These are phyloP conservation scores for Coemansia asiatica DNA, from an alignment of 192 early-diverging fungal species.

Conservation along the genomic window DNA sequence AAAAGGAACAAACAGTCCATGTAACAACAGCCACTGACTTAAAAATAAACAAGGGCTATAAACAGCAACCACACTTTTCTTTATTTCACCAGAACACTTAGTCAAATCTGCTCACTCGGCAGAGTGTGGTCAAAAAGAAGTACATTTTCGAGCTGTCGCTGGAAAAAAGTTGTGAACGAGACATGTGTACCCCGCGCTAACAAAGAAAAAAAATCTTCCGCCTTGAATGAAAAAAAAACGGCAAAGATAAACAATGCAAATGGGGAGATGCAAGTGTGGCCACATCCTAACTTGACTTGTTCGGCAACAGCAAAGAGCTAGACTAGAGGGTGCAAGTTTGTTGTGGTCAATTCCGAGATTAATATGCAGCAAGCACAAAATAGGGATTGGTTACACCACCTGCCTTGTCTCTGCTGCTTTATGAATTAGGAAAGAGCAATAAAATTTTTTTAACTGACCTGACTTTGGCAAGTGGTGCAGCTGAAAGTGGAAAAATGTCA, in stretches of 20 bases:
- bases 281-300: too few species aligned
- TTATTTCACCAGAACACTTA: neutral
- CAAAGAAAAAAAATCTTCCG: neutral
- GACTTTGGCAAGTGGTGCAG: too few species aligned
- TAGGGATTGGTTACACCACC: neutral
- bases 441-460: neutral
- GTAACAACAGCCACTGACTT: too few species aligned
- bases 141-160: too few species aligned
- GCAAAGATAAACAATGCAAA: neutral
- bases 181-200: too few species aligned
- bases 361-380: neutral
- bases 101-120: too few species aligned
- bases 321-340: too few species aligned
- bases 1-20: neutral
- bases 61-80: neutral
- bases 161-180: too few species aligned
- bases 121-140: too few species aligned
- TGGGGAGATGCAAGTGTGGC: neutral
- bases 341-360: conserved; percentile 1
- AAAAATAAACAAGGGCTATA: too few species aligned
- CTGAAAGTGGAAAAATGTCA: neutral
- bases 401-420: neutral
- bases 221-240: neutral
- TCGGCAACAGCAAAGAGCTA: too few species aligned
- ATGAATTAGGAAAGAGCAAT: neutral